Base-by-base conservation (phyloP, 208 protist genomes). In the Crithidia bombi region DNA sequence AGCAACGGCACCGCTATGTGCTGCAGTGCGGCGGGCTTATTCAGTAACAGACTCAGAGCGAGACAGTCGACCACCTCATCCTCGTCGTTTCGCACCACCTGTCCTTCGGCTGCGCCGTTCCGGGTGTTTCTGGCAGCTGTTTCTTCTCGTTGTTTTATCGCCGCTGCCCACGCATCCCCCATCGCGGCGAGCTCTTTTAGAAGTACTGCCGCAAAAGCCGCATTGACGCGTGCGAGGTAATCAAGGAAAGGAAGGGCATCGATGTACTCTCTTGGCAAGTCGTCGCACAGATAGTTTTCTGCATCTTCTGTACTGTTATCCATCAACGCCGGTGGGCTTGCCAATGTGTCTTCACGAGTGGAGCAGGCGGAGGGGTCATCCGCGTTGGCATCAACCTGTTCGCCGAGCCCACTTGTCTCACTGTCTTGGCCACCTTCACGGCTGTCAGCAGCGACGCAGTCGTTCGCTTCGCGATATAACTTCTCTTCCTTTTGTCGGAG, bases 1-100 rank as follows among this genome's bases (percentile, higher is more conserved):
- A 92, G 56, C 44, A 77, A 65, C 33, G 89, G 89, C 41, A 90
- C 71, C 7, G 89, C 68, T 36, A 93, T 55, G 35, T 71, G 49
- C 30, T 69, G 61, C 28, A 91, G 43, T 19, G 79, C 74, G 1
- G 46, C 69, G 0, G 58, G 51, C 7, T 66, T 55, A 71, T 91
- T 93, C 26, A 91, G 49, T 33, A 93, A 56, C n/a, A 86, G 75
- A n/a, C 78, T 83, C 43, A 93, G 65, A 9, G 80, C 75, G 21
- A 86, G 67, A 50, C 76, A 73, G 61, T 86, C 79, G 0, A 81
- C 73, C 46, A 71, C 74, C 46, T 59, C 47, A 21, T 67, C 54
- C 11, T 47, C 35, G 38, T 66, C 41, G 26, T 65, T 41, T 30
- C 28, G 44, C 43, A 54, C 59, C 30, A n/a, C 44, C 3, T 14